These are phyloP conservation scores for Dactylonectria estremocensis DNA, from an alignment of 2,329 filamentous ascomycete species.

Conservation along the genomic window DNA sequence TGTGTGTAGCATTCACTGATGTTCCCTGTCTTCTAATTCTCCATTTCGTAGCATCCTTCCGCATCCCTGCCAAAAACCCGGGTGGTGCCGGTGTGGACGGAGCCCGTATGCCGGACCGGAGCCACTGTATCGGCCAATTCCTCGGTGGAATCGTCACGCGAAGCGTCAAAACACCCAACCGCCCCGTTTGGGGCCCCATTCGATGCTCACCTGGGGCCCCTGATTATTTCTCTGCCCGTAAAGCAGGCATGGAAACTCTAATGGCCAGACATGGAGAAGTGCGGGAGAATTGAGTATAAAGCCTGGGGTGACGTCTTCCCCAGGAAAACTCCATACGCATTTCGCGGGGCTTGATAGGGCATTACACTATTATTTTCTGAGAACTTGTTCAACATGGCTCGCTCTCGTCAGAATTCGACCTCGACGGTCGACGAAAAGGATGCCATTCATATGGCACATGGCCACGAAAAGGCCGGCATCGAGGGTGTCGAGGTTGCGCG, in stretches of 20 bases:
- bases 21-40: not conserved
- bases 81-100: not conserved
- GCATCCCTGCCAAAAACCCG: not conserved
- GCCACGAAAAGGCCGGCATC: slow-evolving; percentile 48
- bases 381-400: slow-evolving; percentile 31
- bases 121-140: slow-evolving; percentile 41
- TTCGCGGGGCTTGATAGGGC: slow-evolving; percentile 24
- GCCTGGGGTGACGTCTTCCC: slow-evolving; percentile 23
- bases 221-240: slow-evolving; percentile 10
- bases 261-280: slow-evolving; percentile 18
- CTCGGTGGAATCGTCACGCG: slow-evolving; percentile 46
- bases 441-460: slow-evolving; percentile 35
- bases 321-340: slow-evolving; percentile 17
- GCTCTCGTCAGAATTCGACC: slow-evolving; percentile 40
- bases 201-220: slow-evolving; percentile 24
- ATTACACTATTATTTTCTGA: slow-evolving; percentile 16
- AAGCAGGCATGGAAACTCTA: slow-evolving; percentile 27
- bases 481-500: slow-evolving; percentile 57
- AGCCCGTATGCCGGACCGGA: slow-evolving; percentile 9
- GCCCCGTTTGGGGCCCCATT: slow-evolving; percentile 28
- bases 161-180: slow-evolving; percentile 26
- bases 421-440: slow-evolving; percentile 44
- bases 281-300: slow-evolving; percentile 29
- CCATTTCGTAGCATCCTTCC: not conserved
- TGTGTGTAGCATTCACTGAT: too few relatives aligned